A percentile compares a stretch with the other conserved stretches of the same genome.
These are phyloP conservation scores for Anisodus tanguticus DNA, from an alignment of 257 asterid genomes.

Conservation along the genomic window DNA sequence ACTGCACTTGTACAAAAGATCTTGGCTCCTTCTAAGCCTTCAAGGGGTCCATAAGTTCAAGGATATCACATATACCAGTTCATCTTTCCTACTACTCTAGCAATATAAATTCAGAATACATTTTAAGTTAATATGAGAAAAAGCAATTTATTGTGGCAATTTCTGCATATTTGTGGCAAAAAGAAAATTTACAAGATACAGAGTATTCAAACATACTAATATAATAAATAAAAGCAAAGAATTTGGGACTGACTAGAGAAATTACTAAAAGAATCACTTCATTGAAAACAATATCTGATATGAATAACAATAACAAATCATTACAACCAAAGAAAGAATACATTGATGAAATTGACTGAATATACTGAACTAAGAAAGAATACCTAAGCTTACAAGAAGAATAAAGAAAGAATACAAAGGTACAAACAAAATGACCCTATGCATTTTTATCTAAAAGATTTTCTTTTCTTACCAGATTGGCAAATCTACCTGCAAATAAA, in stretches of 20 bases:
- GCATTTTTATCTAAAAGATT: constrained; percentile 25
- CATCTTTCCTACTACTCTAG: background rate
- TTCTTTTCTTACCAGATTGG: constrained; percentile 23
- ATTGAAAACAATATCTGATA: background rate
- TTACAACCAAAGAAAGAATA: constrained; percentile 25
- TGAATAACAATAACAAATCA: constrained; percentile 14
- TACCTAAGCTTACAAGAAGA: constrained; percentile 25
- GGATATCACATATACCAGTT: background rate
- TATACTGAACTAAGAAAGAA: constrained; percentile 28
- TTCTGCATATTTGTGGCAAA: no score
- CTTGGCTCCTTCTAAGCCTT: constrained; percentile 20
- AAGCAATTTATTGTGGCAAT: no score
- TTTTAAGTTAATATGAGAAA: background rate
- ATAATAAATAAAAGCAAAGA: background rate
- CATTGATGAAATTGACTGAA: constrained; percentile 25
- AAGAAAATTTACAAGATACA: no score
- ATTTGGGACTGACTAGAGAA: background rate
- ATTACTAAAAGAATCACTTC: constrained; percentile 22
- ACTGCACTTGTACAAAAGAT: background rate
- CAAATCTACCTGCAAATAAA: constrained; percentile 60
- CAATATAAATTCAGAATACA: background rate
- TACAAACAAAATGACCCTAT: constrained; percentile 25
- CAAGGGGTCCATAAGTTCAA: background rate
- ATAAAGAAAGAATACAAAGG: constrained; percentile 24
- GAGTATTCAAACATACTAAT: background rate